Percentiles rank a stretch among this genome's conserved stretches.
phyloP scores from a whole-genome alignment of 768 basidiomycete genomes.

The Pulveroboletus sp. region DNA sequence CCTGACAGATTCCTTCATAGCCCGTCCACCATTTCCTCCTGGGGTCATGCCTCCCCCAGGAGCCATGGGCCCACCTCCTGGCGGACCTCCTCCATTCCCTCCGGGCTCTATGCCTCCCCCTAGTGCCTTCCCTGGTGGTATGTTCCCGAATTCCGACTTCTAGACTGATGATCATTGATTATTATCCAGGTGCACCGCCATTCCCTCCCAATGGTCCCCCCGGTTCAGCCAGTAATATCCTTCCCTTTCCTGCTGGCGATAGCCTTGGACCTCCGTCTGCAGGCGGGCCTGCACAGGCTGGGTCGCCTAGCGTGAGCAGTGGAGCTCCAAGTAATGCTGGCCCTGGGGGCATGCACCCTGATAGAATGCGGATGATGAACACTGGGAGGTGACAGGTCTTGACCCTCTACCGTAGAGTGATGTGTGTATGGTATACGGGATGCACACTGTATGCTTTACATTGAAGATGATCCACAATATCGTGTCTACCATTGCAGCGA shows the following conservation, averaged over 20 bases:
- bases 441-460: not conserved
- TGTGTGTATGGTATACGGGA: not conserved
- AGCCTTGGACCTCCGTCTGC: constrained; percentile 37
- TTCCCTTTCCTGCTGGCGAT: constrained; percentile 30
- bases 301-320: constrained; percentile 35
- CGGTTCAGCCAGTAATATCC: constrained; percentile 28
- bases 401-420: not conserved
- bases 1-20: constrained; percentile 28
- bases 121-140: constrained; percentile 47
- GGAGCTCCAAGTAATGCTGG: constrained; percentile 34
- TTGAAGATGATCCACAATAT: not conserved
- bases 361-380: constrained; percentile 77
- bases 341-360: constrained; percentile 78
- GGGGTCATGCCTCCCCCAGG: constrained; percentile 45
- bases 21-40: constrained; percentile 69
- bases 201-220: constrained; percentile 44
- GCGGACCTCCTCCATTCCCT: constrained; percentile 70
- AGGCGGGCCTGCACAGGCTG: constrained; percentile 37
- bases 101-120: constrained; percentile 50
- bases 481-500: not conserved
- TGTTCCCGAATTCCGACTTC: constrained; percentile 14
- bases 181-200: constrained; percentile 38
- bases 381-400: constrained; percentile 17
- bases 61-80: constrained; percentile 50
- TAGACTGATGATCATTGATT: constrained; percentile 1